These are phyloP conservation scores for Begonia peltatifolia DNA, from an alignment of 306 rosid species.

Conservation along the genomic window DNA sequence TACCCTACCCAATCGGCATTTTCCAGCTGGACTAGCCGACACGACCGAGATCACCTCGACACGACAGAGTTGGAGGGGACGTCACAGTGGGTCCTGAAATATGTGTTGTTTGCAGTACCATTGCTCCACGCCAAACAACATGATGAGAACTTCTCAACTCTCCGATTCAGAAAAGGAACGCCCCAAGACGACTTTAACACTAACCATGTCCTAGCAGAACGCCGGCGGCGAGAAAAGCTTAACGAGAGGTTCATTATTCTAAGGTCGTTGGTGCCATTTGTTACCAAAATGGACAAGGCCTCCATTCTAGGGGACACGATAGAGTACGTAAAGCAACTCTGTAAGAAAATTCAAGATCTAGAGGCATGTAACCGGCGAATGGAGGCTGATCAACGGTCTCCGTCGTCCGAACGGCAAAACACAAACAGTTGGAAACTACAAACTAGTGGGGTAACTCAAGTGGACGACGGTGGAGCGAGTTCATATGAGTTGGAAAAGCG, in stretches of 20 bases:
- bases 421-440: slow-evolving; percentile 18
- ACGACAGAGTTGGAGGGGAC: slow-evolving; percentile 13
- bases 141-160: slow-evolving; percentile 26
- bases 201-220: slow-evolving; percentile 77
- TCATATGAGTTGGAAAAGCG: slow-evolving; percentile 30
- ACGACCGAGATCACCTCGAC: slow-evolving; percentile 15
- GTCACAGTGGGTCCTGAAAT: slow-evolving; percentile 64
- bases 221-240: slow-evolving; percentile 70
- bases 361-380: slow-evolving; percentile 42
- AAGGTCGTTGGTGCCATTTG: slow-evolving; percentile 72
- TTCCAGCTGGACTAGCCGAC: slow-evolving; percentile 27
- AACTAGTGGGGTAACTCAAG: slow-evolving; percentile 15
- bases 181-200: slow-evolving; percentile 70
- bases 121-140: slow-evolving; percentile 52
- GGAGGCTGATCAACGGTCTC: slow-evolving; percentile 27
- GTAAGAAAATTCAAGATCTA: slow-evolving; percentile 59
- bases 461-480: not conserved
- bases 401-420: slow-evolving; percentile 16
- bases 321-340: slow-evolving; percentile 71
- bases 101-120: slow-evolving; percentile 54
- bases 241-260: slow-evolving; percentile 72
- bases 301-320: slow-evolving; percentile 86
- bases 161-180: slow-evolving; percentile 37
- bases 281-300: slow-evolving; percentile 91
- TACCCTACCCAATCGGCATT: slow-evolving; percentile 52